A percentile compares a stretch with the other conserved stretches of the same genome.
Conservation (phyloP, 164 flowering plant genomes). For the Sextonia rubra region DNA sequence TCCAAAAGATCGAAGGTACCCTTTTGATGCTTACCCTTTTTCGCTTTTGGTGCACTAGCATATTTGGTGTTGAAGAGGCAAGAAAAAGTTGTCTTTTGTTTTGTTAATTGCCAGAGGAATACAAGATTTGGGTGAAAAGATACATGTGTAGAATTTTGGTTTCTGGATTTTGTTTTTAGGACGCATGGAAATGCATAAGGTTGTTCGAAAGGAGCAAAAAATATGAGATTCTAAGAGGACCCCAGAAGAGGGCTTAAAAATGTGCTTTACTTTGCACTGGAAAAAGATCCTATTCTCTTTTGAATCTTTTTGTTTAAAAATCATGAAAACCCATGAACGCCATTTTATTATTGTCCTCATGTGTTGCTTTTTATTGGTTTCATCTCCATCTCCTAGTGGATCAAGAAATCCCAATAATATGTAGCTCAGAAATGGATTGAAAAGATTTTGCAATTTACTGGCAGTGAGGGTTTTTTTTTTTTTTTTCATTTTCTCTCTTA, state of each 20-base stretch:
- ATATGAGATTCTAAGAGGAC: not conserved
- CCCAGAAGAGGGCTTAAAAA: not conserved
- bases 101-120: not conserved
- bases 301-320: not conserved
- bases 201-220: too few species aligned
- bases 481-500: not conserved
- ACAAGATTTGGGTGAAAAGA: too few species aligned
- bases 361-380: not conserved
- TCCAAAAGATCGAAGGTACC: constrained; percentile 65
- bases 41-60: not conserved
- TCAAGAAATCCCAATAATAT: not conserved
- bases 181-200: too few species aligned
- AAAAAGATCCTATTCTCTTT: not conserved
- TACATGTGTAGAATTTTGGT: too few species aligned
- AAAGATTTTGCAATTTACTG: too few species aligned
- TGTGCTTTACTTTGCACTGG: not conserved
- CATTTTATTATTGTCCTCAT: not conserved
- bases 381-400: not conserved
- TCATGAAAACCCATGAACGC: constrained; percentile 2
- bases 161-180: too few species aligned
- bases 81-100: not conserved
- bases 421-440: too few species aligned
- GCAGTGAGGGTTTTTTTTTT: too few species aligned
- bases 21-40: not conserved
- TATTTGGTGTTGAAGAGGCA: not conserved